Conservation (phyloP, 129 eudicot species). For the Artemisia tridentata region DNA sequence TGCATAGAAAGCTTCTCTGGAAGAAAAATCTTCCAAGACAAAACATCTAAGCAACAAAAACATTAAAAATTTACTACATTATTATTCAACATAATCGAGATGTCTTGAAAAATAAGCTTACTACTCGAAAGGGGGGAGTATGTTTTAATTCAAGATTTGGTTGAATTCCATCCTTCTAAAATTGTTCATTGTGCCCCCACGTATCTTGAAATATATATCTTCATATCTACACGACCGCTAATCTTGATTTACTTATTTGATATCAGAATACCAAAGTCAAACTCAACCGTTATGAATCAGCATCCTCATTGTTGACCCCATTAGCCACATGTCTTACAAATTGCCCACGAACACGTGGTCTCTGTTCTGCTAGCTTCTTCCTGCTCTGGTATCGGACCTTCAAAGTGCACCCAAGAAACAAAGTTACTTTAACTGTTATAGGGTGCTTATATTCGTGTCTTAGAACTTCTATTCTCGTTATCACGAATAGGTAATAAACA, state of each 20-base stretch:
- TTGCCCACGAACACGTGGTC: slow-evolving; percentile 81
- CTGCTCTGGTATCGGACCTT: slow-evolving; percentile 79
- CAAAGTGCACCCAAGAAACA: slow-evolving; percentile 7
- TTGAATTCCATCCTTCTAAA: slow-evolving; percentile 32
- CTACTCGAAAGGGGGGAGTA: slow-evolving; percentile 25
- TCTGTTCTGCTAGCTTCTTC: slow-evolving; percentile 70
- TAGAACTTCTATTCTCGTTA: neutral
- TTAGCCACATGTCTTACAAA: slow-evolving; percentile 55
- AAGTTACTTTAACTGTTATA: neutral
- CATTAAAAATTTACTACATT: slow-evolving; percentile 28
- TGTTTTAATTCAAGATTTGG: slow-evolving; percentile 23
- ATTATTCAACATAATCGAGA: slow-evolving; percentile 14
- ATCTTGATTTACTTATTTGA: slow-evolving; percentile 35
- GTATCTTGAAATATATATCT: slow-evolving; percentile 26
- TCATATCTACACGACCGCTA: slow-evolving; percentile 37
- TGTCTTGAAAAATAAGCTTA: slow-evolving; percentile 20
- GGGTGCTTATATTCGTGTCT: neutral
- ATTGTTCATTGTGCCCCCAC: slow-evolving; percentile 31
- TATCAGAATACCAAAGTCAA: slow-evolving; percentile 19
- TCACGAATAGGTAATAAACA: neutral
- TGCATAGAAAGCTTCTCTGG: slow-evolving; percentile 26
- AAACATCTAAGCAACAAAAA: slow-evolving; percentile 24
- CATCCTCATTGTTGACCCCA: slow-evolving; percentile 44
- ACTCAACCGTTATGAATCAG: slow-evolving; percentile 47
- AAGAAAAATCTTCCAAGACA: slow-evolving; percentile 14